Evolutionary conservation across 805 yeast genomes (phyloP).

Genomic region (Suhomyces prunicola): DNA sequence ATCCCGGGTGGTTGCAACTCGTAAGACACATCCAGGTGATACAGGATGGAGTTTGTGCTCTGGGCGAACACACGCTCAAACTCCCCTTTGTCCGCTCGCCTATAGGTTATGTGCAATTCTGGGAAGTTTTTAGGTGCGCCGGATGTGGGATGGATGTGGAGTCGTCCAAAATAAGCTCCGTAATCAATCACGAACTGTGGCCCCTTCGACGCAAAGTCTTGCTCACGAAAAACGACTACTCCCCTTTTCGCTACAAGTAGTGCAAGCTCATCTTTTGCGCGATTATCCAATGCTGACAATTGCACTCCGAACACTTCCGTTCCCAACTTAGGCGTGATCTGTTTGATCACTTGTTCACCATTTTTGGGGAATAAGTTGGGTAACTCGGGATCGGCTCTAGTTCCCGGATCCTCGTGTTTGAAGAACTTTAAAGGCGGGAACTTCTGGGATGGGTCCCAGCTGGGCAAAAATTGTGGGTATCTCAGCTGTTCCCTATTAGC

Average conservation of each 20-base stretch:
- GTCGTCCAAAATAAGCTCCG: conserved; percentile 65
- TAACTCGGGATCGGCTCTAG: conserved; percentile 19
- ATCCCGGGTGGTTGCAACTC: conserved; percentile 72
- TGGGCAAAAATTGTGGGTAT: conserved; percentile 29
- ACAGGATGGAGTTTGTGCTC: conserved; percentile 40
- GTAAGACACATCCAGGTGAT: conserved; percentile 77
- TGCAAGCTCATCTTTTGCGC: conserved; percentile 33
- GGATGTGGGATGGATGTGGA: conserved; percentile 71
- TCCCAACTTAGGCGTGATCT: conserved; percentile 32
- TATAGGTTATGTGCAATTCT: conserved; percentile 60
- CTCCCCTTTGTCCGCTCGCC: conserved; percentile 43
- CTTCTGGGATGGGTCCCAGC: conserved; percentile 34
- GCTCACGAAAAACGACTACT: conserved; percentile 32
- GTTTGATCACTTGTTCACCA: conserved; percentile 13
- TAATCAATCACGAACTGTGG: conserved; percentile 50
- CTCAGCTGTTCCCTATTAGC: conserved; percentile 20
- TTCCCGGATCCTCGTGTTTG: conserved; percentile 28
- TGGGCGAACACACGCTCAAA: conserved; percentile 32
- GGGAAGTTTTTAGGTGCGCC: conserved; percentile 67
- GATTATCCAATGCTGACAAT: conserved; percentile 22
- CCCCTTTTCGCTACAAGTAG: conserved; percentile 32
- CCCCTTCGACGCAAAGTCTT: conserved; percentile 33
- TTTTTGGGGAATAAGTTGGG: conserved; percentile 19
- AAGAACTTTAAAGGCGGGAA: conserved; percentile 25
- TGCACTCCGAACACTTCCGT: conserved; percentile 29